phyloP scores from a whole-genome alignment of 805 yeast species.

The Metschnikowia bowlesiae region DNA sequence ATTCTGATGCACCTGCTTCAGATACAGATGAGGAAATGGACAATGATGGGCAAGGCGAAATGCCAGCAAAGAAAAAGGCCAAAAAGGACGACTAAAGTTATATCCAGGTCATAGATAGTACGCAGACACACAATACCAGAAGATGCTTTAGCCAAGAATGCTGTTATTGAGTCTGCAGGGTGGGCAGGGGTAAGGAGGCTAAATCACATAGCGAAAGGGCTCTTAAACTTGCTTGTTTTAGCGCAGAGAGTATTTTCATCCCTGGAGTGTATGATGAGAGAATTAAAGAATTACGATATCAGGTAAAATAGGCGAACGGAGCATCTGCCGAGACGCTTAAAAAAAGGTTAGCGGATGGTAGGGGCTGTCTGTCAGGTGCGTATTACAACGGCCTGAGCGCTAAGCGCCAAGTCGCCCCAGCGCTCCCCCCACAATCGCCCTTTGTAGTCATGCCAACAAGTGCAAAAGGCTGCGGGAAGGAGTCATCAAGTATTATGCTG shows the following conservation, averaged over 20 bases:
- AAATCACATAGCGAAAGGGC: neutral
- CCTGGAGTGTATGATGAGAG: neutral
- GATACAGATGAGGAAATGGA: slow-evolving; percentile 24
- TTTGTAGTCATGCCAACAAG: neutral
- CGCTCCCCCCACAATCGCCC: neutral
- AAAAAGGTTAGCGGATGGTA: neutral
- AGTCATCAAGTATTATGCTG: neutral
- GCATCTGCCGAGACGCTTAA: neutral
- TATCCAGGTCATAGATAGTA: neutral
- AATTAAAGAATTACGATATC: neutral
- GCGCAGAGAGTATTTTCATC: neutral
- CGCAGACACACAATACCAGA: neutral
- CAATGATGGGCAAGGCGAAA: slow-evolving; percentile 18
- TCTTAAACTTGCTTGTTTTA: neutral
- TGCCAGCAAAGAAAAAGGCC: slow-evolving; percentile 33
- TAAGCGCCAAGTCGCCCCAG: neutral
- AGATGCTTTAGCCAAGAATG: neutral
- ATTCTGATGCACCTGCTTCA: slow-evolving; percentile 52
- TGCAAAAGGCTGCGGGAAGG: neutral
- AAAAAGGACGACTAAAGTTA: slow-evolving; percentile 13
- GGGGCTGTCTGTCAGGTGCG: neutral
- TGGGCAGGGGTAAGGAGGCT: neutral
- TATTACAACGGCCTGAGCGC: neutral
- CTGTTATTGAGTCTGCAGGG: neutral
- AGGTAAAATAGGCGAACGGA: neutral